Evolutionary conservation across 208 protist genomes (phyloP).

Genomic region (Histomonas meleagridis): DNA sequence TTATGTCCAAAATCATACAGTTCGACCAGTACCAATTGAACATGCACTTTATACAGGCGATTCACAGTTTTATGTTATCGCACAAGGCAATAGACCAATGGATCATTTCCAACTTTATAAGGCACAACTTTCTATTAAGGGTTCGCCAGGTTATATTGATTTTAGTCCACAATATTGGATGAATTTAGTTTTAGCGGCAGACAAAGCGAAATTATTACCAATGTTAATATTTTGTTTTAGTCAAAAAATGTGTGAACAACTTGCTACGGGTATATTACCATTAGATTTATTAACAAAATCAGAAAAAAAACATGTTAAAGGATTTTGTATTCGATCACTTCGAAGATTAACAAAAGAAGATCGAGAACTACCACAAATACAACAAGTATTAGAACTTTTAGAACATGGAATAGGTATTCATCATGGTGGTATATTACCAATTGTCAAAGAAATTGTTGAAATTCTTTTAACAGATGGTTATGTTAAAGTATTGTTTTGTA

Average conservation of each 20-base stretch:
- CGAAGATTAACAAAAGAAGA: neutral
- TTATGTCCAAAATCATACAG: neutral
- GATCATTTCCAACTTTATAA: neutral
- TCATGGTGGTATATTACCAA: slow-evolving; percentile 96
- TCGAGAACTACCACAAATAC: neutral
- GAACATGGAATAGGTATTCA: slow-evolving; percentile 88
- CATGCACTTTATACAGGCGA: slow-evolving; percentile 54
- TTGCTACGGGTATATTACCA: neutral
- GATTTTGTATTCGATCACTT: neutral
- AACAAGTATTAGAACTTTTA: neutral
- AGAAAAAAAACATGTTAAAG: neutral
- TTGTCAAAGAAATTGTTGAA: slow-evolving; percentile 98
- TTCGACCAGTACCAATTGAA: slow-evolving; percentile 94
- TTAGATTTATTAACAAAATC: neutral
- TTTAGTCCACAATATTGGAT: neutral
- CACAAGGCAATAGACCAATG: neutral
- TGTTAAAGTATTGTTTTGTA: slow-evolving; percentile 82
- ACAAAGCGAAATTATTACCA: neutral
- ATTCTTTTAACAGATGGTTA: slow-evolving; percentile 75
- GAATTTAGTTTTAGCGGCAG: neutral
- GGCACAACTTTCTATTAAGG: neutral
- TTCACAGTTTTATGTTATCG: neutral
- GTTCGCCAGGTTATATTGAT: neutral
- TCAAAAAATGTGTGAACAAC: neutral
- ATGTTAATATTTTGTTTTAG: slow-evolving; percentile 10